phyloP scores from a whole-genome alignment of 2,329 filamentous ascomycete species.

The Chalara sp. region DNA sequence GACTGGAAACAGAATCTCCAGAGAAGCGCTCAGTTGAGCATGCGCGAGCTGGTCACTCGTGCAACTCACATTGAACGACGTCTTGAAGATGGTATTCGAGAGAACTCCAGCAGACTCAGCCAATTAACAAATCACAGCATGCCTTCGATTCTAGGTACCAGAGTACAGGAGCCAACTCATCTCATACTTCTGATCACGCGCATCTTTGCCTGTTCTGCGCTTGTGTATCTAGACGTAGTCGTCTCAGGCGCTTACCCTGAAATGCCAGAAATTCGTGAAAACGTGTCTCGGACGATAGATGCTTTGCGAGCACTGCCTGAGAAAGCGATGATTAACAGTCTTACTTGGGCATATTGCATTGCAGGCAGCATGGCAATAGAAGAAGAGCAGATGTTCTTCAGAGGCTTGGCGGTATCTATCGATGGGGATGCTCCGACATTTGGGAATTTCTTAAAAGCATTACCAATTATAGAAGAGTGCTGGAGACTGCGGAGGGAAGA shows the following conservation, averaged over 20 bases:
- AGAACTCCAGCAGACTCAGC: constrained; percentile 1
- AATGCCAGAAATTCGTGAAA: constrained; percentile 6
- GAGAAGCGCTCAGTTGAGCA: constrained; percentile 34
- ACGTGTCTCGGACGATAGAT: constrained; percentile 6
- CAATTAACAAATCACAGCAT: neutral
- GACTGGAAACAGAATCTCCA: constrained; percentile 48
- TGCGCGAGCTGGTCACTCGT: constrained; percentile 36
- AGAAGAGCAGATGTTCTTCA: neutral
- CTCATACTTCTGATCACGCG: constrained; percentile 4
- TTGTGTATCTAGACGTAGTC: constrained; percentile 12
- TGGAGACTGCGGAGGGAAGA: neutral
- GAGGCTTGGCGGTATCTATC: neutral
- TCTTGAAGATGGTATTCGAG: constrained; percentile 4
- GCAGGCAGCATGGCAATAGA: neutral
- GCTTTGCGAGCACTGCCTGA: constrained; percentile 6
- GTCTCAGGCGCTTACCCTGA: constrained; percentile 10
- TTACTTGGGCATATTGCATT: constrained; percentile 3
- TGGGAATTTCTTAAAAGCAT: neutral
- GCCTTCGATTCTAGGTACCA: neutral
- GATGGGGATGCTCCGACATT: too few relatives aligned
- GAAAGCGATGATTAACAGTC: neutral
- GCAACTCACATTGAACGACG: constrained; percentile 17
- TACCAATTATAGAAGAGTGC: neutral
- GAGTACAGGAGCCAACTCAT: neutral
- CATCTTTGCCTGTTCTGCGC: constrained; percentile 8